Conservation (phyloP, 495 filamentous ascomycete genomes). For the Penicillium pancosmium region DNA sequence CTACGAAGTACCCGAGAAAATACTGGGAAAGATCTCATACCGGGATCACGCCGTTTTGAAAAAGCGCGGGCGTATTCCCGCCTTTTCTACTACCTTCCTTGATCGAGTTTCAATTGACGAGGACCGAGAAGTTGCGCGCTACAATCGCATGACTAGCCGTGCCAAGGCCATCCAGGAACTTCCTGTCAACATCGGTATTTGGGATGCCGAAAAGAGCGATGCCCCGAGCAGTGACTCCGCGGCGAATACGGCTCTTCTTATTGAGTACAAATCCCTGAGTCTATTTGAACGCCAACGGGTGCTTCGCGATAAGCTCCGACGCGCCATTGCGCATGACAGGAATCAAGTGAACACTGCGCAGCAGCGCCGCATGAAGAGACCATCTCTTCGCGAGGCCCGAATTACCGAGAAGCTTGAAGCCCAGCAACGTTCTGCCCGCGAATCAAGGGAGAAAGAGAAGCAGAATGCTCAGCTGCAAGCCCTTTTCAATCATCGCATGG, state of each 20-base stretch:
- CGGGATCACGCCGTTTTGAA: slow-evolving; percentile 60
- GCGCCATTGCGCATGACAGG: slow-evolving; percentile 88
- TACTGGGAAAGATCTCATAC: slow-evolving; percentile 69
- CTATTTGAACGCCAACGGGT: slow-evolving; percentile 77
- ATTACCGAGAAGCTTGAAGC: slow-evolving; percentile 99
- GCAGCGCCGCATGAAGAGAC: slow-evolving; percentile 95
- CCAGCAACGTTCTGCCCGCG: slow-evolving; percentile 93
- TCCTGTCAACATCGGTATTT: slow-evolving; percentile 78
- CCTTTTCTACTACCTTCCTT: slow-evolving; percentile 40
- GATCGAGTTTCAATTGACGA: slow-evolving; percentile 35
- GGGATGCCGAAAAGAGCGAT: slow-evolving; percentile 76
- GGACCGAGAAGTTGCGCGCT: slow-evolving; percentile 83
- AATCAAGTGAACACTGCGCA: slow-evolving; percentile 91
- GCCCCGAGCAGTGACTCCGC: slow-evolving; percentile 74
- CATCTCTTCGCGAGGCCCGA: slow-evolving; percentile 90
- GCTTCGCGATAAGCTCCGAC: slow-evolving; percentile 80
- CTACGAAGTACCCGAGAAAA: slow-evolving; percentile 67
- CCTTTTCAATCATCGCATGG: slow-evolving; percentile 68
- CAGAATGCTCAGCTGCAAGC: slow-evolving; percentile 84
- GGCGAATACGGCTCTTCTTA: slow-evolving; percentile 83
- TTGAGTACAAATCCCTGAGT: slow-evolving; percentile 88
- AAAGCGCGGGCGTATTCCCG: slow-evolving; percentile 1
- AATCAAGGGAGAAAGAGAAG: slow-evolving; percentile 93
- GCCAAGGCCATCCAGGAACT: slow-evolving; percentile 80
- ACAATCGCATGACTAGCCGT: slow-evolving; percentile 83